Percentiles rank a stretch among this genome's conserved stretches.
Conservation (phyloP, 2,329 filamentous ascomycete genomes). For the Trichoderma atrobrunneum region DNA sequence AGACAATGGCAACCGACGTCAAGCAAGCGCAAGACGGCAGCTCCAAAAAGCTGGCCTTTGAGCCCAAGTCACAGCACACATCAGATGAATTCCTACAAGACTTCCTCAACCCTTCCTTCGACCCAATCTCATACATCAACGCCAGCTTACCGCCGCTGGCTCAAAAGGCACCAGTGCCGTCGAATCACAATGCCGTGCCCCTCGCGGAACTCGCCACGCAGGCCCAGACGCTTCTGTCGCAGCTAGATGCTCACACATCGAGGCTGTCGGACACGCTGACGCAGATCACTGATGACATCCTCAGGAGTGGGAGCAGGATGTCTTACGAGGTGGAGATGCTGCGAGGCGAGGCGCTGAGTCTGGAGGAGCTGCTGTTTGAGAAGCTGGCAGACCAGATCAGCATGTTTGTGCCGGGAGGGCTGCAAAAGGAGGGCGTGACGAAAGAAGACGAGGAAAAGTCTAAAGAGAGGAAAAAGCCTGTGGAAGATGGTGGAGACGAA, state of each 20-base stretch:
- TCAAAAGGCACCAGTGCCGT: constrained; percentile 34
- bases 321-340: constrained; percentile 94
- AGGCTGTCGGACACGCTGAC: constrained; percentile 78
- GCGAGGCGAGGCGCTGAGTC: constrained; percentile 79
- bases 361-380: constrained; percentile 75
- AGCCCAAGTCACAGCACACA: constrained; percentile 60
- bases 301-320: constrained; percentile 81
- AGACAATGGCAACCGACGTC: constrained; percentile 45
- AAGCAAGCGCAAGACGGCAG: constrained; percentile 46
- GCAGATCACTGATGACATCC: constrained; percentile 89
- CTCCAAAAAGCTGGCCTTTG: constrained; percentile 34
- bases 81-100: constrained; percentile 69
- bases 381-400: constrained; percentile 68
- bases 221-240: constrained; percentile 79
- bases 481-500: constrained; percentile 21
- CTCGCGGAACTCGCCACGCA: constrained; percentile 76
- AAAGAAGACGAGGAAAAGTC: constrained; percentile 22
- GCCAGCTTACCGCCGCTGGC: constrained; percentile 68
- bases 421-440: constrained; percentile 34
- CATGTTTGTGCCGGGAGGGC: constrained; percentile 63
- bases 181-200: constrained; percentile 45
- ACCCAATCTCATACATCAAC: constrained; percentile 84
- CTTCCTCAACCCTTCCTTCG: constrained; percentile 75
- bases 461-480: constrained; percentile 23
- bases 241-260: constrained; percentile 84